A percentile compares a stretch with the other conserved stretches of the same genome.
These are phyloP conservation scores for Syzygium syzygioides DNA, from an alignment of 441 rosid species.

Conservation along the genomic window DNA sequence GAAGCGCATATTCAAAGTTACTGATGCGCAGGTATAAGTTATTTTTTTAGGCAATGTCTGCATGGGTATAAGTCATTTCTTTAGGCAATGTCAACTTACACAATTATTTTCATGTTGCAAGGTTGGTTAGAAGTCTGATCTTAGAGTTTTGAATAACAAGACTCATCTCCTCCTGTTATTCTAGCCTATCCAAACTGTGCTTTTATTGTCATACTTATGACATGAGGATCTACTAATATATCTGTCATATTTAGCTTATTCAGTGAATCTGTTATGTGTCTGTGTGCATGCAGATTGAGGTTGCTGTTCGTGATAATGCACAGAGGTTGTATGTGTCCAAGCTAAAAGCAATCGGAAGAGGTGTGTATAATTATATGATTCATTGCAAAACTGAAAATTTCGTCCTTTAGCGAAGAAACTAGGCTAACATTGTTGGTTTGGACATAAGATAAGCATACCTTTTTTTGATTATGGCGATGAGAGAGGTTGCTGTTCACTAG, in stretches of 20 bases:
- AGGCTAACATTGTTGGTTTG: neutral
- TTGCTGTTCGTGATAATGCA: constrained; percentile 96
- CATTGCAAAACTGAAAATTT: neutral
- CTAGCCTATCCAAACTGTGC: neutral
- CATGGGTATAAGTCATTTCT: neutral
- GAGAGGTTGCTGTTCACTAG: neutral
- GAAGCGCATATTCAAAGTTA: constrained; percentile 94
- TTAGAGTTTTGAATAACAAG: neutral
- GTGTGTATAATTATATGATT: constrained; percentile 19
- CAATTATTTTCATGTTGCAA: neutral
- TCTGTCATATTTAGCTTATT: neutral
- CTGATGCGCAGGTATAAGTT: constrained; percentile 76
- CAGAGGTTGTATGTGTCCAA: constrained; percentile 71
- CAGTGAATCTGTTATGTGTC: neutral
- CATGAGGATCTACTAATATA: neutral
- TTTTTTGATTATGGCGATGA: neutral
- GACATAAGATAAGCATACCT: neutral
- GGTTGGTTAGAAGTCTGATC: neutral
- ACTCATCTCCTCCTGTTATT: neutral
- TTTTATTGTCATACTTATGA: neutral
- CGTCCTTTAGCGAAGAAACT: neutral
- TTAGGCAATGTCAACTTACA: neutral
- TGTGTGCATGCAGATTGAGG: constrained; percentile 57
- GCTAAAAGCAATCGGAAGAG: constrained; percentile 73
- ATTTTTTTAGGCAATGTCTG: neutral